phyloP scores from a whole-genome alignment of 352 stramenopile genomes.

The Globisporangium takayamanum region DNA sequence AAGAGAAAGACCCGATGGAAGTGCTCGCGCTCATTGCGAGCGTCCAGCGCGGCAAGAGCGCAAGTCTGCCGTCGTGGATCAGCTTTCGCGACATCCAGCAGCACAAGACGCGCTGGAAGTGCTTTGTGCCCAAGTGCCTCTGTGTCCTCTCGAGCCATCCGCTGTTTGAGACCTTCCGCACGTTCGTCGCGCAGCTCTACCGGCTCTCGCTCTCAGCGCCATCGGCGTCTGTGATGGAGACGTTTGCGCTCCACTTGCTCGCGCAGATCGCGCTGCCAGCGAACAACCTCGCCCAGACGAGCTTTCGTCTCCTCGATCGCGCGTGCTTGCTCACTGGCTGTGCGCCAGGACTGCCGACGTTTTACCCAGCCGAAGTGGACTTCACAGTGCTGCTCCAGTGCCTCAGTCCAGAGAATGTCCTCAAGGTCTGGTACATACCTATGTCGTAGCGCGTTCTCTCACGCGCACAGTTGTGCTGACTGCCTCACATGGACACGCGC shows the following conservation, averaged over 20 bases:
- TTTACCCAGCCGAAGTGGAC: conserved; percentile 52
- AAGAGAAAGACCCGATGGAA: conserved; percentile 56
- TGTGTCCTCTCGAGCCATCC: conserved; percentile 52
- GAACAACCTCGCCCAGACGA: conserved; percentile 22
- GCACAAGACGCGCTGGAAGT: conserved; percentile 39
- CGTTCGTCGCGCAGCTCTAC: conserved; percentile 40
- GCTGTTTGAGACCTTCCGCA: conserved; percentile 50
- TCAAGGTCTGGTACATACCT: conserved; percentile 34
- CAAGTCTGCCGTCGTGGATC: conserved; percentile 53
- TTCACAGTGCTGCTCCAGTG: conserved; percentile 70
- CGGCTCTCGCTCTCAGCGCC: conserved; percentile 28
- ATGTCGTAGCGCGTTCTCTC: background rate
- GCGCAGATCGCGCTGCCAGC: conserved; percentile 37
- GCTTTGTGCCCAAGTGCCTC: conserved; percentile 57
- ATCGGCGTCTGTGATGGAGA: conserved; percentile 25
- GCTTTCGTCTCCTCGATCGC: conserved; percentile 32
- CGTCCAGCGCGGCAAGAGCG: conserved; percentile 33
- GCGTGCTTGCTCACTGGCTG: conserved; percentile 30
- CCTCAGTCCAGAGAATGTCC: conserved; percentile 53
- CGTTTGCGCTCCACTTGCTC: conserved; percentile 48
- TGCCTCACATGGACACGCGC: background rate
- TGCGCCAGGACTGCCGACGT: conserved; percentile 16
- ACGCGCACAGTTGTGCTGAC: background rate
- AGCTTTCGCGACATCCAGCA: conserved; percentile 68
- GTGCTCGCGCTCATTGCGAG: conserved; percentile 51